phyloP scores from a whole-genome alignment of 73 alveolate genomes.

The Paraurostyla sp. region DNA sequence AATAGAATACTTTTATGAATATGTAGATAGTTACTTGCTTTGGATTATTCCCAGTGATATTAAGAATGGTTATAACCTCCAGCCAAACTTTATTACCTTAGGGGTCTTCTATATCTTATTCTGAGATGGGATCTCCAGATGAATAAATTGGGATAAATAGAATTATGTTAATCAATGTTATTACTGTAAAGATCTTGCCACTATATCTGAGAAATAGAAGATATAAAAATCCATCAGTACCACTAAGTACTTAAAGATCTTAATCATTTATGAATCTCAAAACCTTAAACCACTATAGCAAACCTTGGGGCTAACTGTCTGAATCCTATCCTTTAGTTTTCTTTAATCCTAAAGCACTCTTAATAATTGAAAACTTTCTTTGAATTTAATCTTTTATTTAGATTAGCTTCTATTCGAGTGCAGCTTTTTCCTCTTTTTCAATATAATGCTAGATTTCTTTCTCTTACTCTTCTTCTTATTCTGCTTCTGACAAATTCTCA shows the following conservation, averaged over 20 bases:
- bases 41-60: conserved; percentile 12
- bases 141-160: conserved; percentile 39
- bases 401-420: no score
- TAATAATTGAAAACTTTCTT: conserved; percentile 11
- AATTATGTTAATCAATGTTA: background rate
- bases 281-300: conserved; percentile 16
- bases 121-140: conserved; percentile 9
- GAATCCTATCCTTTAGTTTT: background rate
- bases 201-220: background rate
- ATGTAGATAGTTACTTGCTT: background rate
- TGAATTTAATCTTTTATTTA: no score
- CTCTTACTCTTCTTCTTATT: no score
- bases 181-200: background rate
- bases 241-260: conserved; percentile 34
- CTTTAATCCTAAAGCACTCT: background rate
- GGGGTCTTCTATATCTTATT: background rate
- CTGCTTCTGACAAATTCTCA: no score
- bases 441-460: no score
- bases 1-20: conserved; percentile 3
- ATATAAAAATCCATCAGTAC: conserved; percentile 55
- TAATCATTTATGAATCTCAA: conserved; percentile 22
- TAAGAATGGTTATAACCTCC: background rate
- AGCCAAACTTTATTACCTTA: background rate
- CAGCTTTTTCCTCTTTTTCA: no score
- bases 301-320: background rate